Conservation (phyloP, 192 early-diverging fungal species). For the Coemansia sp. region DNA sequence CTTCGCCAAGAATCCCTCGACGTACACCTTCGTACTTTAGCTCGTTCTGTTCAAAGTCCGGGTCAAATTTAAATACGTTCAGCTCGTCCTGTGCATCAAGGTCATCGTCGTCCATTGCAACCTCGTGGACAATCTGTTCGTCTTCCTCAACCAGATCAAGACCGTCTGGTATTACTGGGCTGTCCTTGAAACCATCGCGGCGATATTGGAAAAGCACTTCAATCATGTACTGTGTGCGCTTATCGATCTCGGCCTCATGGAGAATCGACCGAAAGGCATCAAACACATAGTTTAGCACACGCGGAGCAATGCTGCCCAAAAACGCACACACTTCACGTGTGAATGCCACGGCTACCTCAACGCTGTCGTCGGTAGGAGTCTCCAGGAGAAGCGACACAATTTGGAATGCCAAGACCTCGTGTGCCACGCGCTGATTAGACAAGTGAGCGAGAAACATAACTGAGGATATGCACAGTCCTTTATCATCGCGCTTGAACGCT, state of each 20-base stretch:
- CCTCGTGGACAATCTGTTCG: constrained; percentile 91
- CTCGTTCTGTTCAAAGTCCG: constrained; percentile 80
- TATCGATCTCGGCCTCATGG: constrained; percentile 92
- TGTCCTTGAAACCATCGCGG: constrained; percentile 91
- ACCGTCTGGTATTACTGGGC: constrained; percentile 69
- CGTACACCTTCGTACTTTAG: constrained; percentile 78
- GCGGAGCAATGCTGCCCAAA: constrained; percentile 72
- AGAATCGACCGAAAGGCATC: constrained; percentile 90
- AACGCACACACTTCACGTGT: constrained; percentile 86
- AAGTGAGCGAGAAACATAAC: constrained; percentile 90
- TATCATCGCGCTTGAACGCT: constrained; percentile 91
- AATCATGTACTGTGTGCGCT: constrained; percentile 95
- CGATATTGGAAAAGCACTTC: constrained; percentile 95
- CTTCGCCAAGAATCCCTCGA: constrained; percentile 83
- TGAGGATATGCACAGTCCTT: constrained; percentile 76
- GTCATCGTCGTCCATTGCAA: constrained; percentile 80
- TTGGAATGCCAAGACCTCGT: constrained; percentile 89
- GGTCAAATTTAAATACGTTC: constrained; percentile 84
- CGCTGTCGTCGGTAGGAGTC: constrained; percentile 89
- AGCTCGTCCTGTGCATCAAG: constrained; percentile 77
- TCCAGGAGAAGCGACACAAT: constrained; percentile 80
- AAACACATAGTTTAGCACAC: constrained; percentile 81
- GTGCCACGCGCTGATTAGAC: constrained; percentile 84
- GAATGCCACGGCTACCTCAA: constrained; percentile 94
- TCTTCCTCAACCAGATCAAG: constrained; percentile 92